Base-by-base conservation (phyloP, 257 asterid species). In the Handroanthus guayacan region DNA sequence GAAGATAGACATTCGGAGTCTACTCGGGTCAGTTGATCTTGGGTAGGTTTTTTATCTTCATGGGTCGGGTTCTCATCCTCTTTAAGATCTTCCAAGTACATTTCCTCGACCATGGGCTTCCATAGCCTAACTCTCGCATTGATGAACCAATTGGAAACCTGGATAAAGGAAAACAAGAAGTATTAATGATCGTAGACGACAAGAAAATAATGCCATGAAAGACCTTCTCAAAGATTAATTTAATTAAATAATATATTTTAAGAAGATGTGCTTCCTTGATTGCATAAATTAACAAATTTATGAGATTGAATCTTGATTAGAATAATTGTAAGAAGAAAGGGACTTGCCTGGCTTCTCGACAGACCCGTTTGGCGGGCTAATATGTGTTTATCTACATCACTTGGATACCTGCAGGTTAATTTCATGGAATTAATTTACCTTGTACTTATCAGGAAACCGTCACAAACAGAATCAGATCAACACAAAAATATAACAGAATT, bases 81-180 rank as follows among this genome's bases (percentile, higher is more conserved):
- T 62, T 94, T 94, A 0, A 75, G 84, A 81, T 95, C 99, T 76
- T 95, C 95, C 10, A 85, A 41, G 75, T 95, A 95, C 99, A 95
- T 95, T 78, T 95, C 97, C 79, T 95, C 99, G 72, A 95, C 98
- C 99, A 95, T 95, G n/a, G 99, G 99, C 41, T 95, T 95, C 99
- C 99, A 95, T 18, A 95, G 82, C 84, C 99, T 88, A 64, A 95
- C 98, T 68, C 99, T 87, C 1, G 98, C 99, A 72, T 94, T 92
- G 73, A 94, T 94, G 78, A 94, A 92, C 99, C 99, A 94, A 70
- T 94, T 94, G 1, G 99, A 94, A 47, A 94, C 99, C 99, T 94
- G 81, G 63, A 60, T 6, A 39, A n/a, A 47, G 8, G 20, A 54
- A 18, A 61, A 5, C 2, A 0, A 25, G 43, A 39, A 3, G 8